Evolutionary conservation across 805 yeast species (phyloP).

Genomic region (Pichia sporocuriosa): DNA sequence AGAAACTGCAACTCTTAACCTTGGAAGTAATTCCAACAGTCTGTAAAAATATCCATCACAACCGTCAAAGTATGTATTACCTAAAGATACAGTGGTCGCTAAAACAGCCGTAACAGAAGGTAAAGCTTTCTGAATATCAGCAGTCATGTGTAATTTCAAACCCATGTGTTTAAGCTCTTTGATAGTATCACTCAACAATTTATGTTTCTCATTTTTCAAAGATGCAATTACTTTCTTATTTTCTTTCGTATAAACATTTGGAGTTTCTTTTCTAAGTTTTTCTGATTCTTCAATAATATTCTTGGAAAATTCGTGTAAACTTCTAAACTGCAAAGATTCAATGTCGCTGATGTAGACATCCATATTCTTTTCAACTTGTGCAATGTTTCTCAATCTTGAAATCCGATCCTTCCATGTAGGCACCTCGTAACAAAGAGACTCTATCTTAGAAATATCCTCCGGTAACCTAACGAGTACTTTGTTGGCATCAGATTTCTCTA

Average conservation of each 20-base stretch:
- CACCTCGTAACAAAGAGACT: constrained; percentile 29
- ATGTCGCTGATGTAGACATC: constrained; percentile 35
- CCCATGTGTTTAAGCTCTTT: constrained; percentile 75
- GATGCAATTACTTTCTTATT: constrained; percentile 64
- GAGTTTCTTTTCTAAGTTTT: constrained; percentile 69
- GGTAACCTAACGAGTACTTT: constrained; percentile 3
- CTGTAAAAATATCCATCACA: constrained; percentile 56
- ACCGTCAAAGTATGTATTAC: constrained; percentile 29
- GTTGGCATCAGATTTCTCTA: neutral
- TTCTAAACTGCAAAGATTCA: constrained; percentile 35
- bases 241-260: constrained; percentile 60
- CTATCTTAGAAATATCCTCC: constrained; percentile 5
- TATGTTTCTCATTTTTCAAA: constrained; percentile 74
- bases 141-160: constrained; percentile 54
- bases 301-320: constrained; percentile 47
- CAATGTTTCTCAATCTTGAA: constrained; percentile 43
- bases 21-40: constrained; percentile 72
- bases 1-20: constrained; percentile 59
- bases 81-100: constrained; percentile 44
- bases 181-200: constrained; percentile 67
- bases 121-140: constrained; percentile 59
- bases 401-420: constrained; percentile 53
- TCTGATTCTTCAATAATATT: constrained; percentile 53
- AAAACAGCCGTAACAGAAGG: constrained; percentile 57
- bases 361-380: constrained; percentile 51